Evolutionary conservation across 176 grass and related monocot genomes (phyloP).

Genomic region (Pharus latifolius): DNA sequence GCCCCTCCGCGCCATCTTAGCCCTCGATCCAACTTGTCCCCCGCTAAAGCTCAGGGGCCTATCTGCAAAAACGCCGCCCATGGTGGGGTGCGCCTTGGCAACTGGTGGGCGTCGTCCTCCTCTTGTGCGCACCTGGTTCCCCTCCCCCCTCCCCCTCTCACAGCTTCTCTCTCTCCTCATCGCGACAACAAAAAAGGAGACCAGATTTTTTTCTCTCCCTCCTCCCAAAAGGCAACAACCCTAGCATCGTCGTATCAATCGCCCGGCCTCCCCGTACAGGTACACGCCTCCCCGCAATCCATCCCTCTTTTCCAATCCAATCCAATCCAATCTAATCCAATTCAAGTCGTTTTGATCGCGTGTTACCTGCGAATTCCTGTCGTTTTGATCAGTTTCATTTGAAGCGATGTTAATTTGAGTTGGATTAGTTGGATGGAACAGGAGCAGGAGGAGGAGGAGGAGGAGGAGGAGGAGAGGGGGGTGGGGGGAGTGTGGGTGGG

Average conservation of each 20-base stretch:
- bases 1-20: no score
- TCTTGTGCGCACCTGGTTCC: constrained; percentile 27
- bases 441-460: no score
- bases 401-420: not conserved
- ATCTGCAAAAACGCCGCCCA: constrained; percentile 14
- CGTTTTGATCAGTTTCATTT: not conserved
- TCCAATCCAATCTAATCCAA: not conserved
- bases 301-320: not conserved
- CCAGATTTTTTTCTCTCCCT: not conserved
- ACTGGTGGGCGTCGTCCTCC: constrained; percentile 32
- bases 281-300: not conserved
- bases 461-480: not conserved
- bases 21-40: no score
- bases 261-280: constrained; percentile 10
- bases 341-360: not conserved
- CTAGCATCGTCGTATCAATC: not conserved
- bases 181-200: constrained; percentile 7
- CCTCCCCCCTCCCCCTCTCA: not conserved
- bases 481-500: not conserved
- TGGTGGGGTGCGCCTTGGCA: constrained; percentile 11
- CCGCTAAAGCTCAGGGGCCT: no score
- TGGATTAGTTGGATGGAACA: not conserved
- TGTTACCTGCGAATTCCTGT: not conserved
- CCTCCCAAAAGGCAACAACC: not conserved
- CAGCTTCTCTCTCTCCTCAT: constrained; percentile 4